Percentiles rank a stretch among this genome's conserved stretches.
Evolutionary conservation across 345 rosid genomes (phyloP).

Genomic region (Xanthoceras sorbifolium): DNA sequence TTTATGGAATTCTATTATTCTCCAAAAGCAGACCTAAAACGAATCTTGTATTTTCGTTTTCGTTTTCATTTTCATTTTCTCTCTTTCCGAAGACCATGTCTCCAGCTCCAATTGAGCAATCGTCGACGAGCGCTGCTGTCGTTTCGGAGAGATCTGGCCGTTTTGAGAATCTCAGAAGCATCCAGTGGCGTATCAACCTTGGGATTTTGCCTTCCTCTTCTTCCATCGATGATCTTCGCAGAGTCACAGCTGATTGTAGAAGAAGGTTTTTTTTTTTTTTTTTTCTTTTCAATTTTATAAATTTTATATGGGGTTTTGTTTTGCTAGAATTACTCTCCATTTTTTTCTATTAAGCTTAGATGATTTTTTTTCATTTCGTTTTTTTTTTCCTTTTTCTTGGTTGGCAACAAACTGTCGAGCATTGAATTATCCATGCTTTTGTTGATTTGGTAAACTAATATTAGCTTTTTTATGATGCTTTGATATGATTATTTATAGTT

Average conservation of each 20-base stretch:
- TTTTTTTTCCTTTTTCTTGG: neutral
- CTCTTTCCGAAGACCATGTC: neutral
- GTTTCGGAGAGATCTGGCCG: constrained; percentile 23
- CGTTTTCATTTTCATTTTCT: neutral
- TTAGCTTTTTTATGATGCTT: neutral
- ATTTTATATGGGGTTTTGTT: no score
- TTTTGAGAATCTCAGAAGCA: constrained; percentile 63
- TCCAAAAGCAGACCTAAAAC: neutral
- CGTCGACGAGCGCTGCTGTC: constrained; percentile 12
- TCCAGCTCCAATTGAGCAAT: constrained; percentile 2
- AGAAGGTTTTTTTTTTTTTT: constrained; percentile 51
- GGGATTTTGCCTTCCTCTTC: constrained; percentile 71
- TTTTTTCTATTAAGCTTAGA: neutral
- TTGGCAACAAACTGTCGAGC: neutral
- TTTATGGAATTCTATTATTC: neutral
- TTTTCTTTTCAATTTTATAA: neutral
- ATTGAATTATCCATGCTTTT: neutral
- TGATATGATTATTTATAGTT: no score
- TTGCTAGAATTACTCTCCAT: neutral
- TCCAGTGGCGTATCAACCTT: constrained; percentile 88
- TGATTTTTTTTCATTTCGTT: neutral
- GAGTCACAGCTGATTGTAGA: constrained; percentile 83
- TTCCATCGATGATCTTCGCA: constrained; percentile 76
- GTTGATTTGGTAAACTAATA: neutral
- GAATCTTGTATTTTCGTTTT: neutral